These are phyloP conservation scores for Starmerella cellae DNA, from an alignment of 805 yeast species.

Conservation along the genomic window DNA sequence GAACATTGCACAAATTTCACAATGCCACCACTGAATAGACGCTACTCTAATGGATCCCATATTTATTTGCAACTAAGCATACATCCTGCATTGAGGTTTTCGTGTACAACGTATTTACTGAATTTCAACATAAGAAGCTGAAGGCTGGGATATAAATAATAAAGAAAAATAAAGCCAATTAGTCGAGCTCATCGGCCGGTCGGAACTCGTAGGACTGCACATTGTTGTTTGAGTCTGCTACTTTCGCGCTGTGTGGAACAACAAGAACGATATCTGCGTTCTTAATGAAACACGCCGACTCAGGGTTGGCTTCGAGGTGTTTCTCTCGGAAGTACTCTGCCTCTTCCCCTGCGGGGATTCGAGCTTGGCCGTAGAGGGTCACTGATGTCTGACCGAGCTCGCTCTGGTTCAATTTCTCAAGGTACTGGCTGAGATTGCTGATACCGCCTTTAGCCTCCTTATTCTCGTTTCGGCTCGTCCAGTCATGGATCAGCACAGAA, in stretches of 20 bases:
- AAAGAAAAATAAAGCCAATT: not conserved
- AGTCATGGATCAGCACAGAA: constrained; percentile 76
- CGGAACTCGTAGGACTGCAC: constrained; percentile 10
- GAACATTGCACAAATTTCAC: constrained; percentile 46
- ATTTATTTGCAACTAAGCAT: too few species aligned
- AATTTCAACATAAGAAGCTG: too few species aligned
- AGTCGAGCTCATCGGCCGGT: not conserved
- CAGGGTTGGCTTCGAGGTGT: constrained; percentile 50
- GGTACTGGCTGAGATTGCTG: constrained; percentile 38
- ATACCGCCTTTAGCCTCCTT: constrained; percentile 19
- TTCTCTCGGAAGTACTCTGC: constrained; percentile 47
- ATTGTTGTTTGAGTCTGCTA: constrained; percentile 42
- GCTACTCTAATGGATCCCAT: too few species aligned
- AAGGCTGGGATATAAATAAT: not conserved
- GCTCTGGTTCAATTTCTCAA: constrained; percentile 64
- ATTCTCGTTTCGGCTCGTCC: constrained; percentile 45
- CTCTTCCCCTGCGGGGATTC: constrained; percentile 37
- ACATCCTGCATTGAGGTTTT: too few species aligned
- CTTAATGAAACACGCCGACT: constrained; percentile 54
- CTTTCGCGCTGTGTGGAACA: constrained; percentile 51
- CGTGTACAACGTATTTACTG: too few species aligned
- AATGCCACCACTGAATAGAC: constrained; percentile 1
- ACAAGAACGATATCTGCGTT: constrained; percentile 54
- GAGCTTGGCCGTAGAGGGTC: constrained; percentile 63
- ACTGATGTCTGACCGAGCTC: constrained; percentile 73